phyloP scores from a whole-genome alignment of 2,329 filamentous ascomycete species.

The Colletotrichum euphorbiae region DNA sequence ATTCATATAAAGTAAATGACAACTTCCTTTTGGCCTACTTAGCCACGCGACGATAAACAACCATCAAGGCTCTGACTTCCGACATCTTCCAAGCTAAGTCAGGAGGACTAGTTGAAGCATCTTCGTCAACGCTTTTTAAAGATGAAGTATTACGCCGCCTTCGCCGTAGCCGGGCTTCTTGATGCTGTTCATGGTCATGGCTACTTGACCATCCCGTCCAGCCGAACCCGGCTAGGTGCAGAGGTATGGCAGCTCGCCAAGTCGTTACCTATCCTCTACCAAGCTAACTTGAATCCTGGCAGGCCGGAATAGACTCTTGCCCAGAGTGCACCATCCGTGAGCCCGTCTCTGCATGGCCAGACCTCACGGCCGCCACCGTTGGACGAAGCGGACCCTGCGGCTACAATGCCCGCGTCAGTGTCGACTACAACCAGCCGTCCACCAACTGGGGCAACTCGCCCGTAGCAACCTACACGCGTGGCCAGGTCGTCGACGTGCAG shows the following conservation, averaged over 20 bases:
- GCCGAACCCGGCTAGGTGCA: conserved; percentile 57
- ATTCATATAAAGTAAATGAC: background rate
- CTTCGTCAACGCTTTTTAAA: background rate
- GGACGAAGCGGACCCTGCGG: conserved; percentile 63
- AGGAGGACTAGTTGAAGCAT: background rate
- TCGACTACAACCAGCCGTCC: conserved; percentile 64
- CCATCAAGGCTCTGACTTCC: rapidly evolving
- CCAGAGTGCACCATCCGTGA: conserved; percentile 67
- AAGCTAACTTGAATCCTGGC: background rate
- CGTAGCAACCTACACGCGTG: conserved; percentile 58
- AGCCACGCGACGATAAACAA: rapidly evolving
- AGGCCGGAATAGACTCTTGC: conserved; percentile 62
- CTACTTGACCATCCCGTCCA: conserved; percentile 57
- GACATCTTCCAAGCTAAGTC: background rate
- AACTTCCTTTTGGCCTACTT: rapidly evolving
- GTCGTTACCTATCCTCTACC: no score
- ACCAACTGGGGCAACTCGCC: conserved; percentile 56
- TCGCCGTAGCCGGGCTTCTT: conserved; percentile 5
- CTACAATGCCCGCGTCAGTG: conserved; percentile 63
- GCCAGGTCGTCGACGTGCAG: conserved; percentile 60
- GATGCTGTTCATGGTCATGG: conserved; percentile 53
- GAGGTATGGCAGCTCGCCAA: conserved; percentile 48
- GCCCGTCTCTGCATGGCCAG: conserved; percentile 62
- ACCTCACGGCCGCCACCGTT: conserved; percentile 57
- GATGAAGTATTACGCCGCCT: background rate